Evolutionary conservation across 1,284 basidiomycete genomes (phyloP).

Genomic region (Ceratobasidium sp.): DNA sequence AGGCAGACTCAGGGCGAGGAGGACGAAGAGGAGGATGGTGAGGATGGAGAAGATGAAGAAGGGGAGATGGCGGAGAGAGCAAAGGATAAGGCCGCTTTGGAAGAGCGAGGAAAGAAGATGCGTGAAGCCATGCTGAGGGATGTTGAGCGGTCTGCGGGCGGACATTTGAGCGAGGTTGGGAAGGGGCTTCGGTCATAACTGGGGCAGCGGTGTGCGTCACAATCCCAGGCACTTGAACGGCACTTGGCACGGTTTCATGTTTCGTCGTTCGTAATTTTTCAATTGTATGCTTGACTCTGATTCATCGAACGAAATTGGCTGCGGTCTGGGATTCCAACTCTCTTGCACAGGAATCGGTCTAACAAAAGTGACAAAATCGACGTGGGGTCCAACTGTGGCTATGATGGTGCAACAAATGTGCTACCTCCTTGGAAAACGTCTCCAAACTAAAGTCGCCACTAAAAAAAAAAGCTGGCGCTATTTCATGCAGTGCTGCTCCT

Average conservation of each 20-base stretch:
- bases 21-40: constrained; percentile 4
- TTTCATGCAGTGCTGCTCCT: no score
- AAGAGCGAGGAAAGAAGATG: constrained; percentile 36
- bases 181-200: neutral
- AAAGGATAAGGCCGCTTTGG: constrained; percentile 33
- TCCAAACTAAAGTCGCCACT: no score
- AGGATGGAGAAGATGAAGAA: constrained; percentile 7
- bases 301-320: no score
- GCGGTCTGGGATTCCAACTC: no score
- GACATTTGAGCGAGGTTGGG: constrained; percentile 38
- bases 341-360: no score
- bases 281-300: no score
- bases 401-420: no score
- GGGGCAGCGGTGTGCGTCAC: neutral
- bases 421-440: no score
- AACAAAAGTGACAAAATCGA: no score
- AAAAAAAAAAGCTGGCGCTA: no score
- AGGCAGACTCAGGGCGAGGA: constrained; percentile 24
- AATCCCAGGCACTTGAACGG: neutral
- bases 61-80: constrained; percentile 15
- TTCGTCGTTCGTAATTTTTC: no score
- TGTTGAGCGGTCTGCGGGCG: constrained; percentile 39
- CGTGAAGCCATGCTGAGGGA: constrained; percentile 39
- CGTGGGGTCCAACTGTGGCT: no score
- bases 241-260: neutral